Base-by-base conservation (phyloP, 805 yeast species). In the Starmerella bombi region DNA sequence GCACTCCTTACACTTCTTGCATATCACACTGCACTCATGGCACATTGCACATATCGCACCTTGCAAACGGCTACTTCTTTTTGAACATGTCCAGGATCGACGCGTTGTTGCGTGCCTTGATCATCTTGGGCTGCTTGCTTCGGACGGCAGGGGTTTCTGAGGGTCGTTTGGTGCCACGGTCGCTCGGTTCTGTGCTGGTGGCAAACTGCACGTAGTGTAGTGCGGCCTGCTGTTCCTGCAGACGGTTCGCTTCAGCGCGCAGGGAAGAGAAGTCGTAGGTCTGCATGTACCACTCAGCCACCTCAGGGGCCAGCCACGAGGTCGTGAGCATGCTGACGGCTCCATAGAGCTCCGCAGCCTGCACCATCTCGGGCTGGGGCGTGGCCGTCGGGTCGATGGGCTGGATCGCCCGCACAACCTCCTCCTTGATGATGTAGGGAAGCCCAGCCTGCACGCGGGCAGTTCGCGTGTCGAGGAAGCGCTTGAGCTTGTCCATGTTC, bases 81-180 rank as follows among this genome's bases (percentile, higher is more conserved):
- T 46, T 48, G 47, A 62, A 62, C 55, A 63, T 60, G 25, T 58
- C 55, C 22, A 50, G 50, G 20, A 62, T 37, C 12, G 59, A 53
- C 36, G 49, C 45, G 49, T 52, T 56, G 27, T 52, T 56, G 5
- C 40, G 22, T 18, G 44, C 47, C 32, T 51, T 49, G 14, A 39
- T 44, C 46, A 31, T 17, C 25, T 52, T 49, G n/a, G 40, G 44
- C 45, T 34, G 25, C 25, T 32, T 32, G 15, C n/a, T n/a, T n/a
- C n/a, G n/a, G n/a, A n/a, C n/a, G n/a, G n/a, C n/a, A n/a, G n/a
- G n/a, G n/a, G n/a, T 41, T 43, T 21, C 14, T 28, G n/a, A 28
- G 31, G 31, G 15, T 28, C 25, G 15, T 21, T 31, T 9, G n/a
- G n/a, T n/a, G n/a, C n/a, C n/a, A n/a, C 10, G 27, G 12, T 23